phyloP scores from a whole-genome alignment of 2,329 filamentous ascomycete species.

The Chrysosporium keratinophilum region DNA sequence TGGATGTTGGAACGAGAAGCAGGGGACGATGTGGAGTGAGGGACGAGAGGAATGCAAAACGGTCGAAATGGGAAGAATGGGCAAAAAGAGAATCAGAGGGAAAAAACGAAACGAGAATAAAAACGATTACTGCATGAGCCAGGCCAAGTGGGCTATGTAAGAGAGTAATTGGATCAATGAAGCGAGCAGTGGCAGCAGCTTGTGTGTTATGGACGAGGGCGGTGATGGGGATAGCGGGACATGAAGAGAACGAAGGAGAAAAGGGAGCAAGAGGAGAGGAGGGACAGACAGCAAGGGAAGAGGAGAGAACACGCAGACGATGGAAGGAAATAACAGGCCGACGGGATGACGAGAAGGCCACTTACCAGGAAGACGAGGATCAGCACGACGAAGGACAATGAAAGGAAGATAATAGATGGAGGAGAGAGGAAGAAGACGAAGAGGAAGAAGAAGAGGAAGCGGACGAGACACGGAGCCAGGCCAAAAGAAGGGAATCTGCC shows the following conservation, averaged over 20 bases:
- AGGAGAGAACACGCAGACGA: not conserved
- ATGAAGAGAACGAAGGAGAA: conserved; percentile 8
- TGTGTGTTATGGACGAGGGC: not conserved
- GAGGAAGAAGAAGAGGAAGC: conserved; percentile 14
- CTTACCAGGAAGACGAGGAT: conserved; percentile 8
- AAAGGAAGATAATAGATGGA: conserved; percentile 20
- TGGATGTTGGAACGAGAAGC: conserved; percentile 1
- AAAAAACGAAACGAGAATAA: conserved; percentile 7
- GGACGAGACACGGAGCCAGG: conserved; percentile 7
- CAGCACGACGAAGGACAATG: conserved; percentile 13
- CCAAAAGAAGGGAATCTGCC: conserved; percentile 2
- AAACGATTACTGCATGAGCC: no score
- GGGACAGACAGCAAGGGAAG: not conserved
- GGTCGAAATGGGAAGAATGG: conserved; percentile 14
- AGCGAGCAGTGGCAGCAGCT: conserved; percentile 2
- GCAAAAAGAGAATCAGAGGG: conserved; percentile 7
- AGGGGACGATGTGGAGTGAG: not conserved
- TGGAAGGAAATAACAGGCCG: not conserved
- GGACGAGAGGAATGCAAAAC: conserved; percentile 11
- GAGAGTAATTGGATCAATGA: not conserved
- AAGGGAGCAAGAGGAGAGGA: not conserved
- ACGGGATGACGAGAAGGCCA: not conserved
- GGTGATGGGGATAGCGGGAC: conserved; percentile 8
- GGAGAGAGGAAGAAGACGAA: conserved; percentile 15
- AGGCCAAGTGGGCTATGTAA: no score